Base-by-base conservation (phyloP, 1,284 basidiomycete genomes). In the Naganishia liquefaciens region DNA sequence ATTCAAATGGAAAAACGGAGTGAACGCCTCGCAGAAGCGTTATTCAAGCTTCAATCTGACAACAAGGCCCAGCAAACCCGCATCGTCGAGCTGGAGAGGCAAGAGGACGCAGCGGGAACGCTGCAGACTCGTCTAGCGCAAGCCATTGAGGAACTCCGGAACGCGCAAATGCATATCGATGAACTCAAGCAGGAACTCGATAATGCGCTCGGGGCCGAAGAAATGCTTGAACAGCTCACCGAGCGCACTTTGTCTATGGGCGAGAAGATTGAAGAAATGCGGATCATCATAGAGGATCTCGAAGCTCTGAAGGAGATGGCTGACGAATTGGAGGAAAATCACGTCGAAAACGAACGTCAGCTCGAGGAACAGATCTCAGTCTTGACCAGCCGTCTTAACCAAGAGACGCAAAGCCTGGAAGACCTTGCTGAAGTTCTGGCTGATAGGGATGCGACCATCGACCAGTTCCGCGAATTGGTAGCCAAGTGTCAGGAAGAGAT, bases 231-330 rank as follows among this genome's bases (percentile, higher is more conserved):
- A 50, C 88, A 93, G 73, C 83, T 99, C 42, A 98, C 95, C 0
- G 96, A 98, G 74, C 87, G 93, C 27, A 99, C 98, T 75, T 82
- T 97, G 25, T 86, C 88, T 78, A 85, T 96, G 57, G 88, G 89
- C 70, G 93, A 96, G 91, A 95, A 90, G 86, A 91, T 98, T 70
- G 95, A 98, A 74, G 92, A 96, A 79, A 93, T 98, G 88, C 85
- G 89, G 5, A 88, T 91, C 62, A 91, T 90, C 0, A 93, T 98
- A 58, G 95, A 98, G 74, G 95, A 99, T 74, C 85, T 97, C 17
- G 95, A 99, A 74, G 87, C 94, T 15, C 85, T 99, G 57, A 92
- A 94, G 76, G 94, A 98, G 72, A 87, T 99, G 62, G 93, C 88
- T 69, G 95, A 99, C 70, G 96, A 99, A 79, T 84, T 99, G 2